phyloP scores from a whole-genome alignment of 306 rosid species.

The Heteromeles arbutifolia region DNA sequence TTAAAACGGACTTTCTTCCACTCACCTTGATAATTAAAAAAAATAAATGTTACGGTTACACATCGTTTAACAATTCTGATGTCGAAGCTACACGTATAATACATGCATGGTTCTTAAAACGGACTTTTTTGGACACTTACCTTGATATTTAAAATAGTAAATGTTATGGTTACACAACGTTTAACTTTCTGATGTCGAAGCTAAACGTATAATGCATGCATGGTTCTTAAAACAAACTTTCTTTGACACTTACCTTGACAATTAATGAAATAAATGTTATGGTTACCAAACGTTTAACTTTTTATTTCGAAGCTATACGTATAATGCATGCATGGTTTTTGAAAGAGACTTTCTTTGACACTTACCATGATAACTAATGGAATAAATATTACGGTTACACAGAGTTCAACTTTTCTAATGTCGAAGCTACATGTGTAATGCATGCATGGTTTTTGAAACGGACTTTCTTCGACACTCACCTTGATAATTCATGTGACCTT shows the following conservation, averaged over 20 bases:
- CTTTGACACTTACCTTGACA: background rate
- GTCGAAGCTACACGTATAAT: background rate
- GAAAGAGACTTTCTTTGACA: background rate
- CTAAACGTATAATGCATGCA: background rate
- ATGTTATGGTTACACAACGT: background rate
- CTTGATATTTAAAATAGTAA: no score
- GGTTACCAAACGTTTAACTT: background rate
- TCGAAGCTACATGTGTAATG: background rate
- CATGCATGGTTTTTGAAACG: background rate
- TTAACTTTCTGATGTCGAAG: background rate
- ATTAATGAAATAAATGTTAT: background rate
- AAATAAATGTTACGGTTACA: no score
- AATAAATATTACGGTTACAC: background rate
- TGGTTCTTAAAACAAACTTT: background rate
- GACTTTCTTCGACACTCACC: background rate
- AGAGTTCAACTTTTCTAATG: background rate
- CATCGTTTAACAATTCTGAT: no score
- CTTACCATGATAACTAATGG: no score
- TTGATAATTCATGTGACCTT: background rate
- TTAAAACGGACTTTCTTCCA: no score
- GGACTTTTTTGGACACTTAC: no score
- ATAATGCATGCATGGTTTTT: background rate
- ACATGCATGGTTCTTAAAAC: no score
- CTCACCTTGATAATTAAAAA: no score
- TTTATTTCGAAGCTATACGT: no score